These are phyloP conservation scores for Jackrogersella multiformis DNA, from an alignment of 495 filamentous ascomycete genomes.

Conservation along the genomic window DNA sequence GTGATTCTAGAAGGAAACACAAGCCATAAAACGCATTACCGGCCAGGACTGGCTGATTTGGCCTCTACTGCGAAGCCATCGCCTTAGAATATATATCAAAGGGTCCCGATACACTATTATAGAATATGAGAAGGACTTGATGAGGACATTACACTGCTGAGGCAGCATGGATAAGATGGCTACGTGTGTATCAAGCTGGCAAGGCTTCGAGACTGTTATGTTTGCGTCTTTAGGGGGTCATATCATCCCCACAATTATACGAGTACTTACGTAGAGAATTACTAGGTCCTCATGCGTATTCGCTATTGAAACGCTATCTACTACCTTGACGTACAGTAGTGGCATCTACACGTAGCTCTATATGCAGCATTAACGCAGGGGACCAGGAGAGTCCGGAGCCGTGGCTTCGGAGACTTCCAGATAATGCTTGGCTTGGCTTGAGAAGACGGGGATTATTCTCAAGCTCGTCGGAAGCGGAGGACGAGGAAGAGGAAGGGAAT, in stretches of 20 bases:
- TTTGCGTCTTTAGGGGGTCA: neutral
- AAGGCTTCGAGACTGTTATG: constrained; percentile 23
- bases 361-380: constrained; percentile 10
- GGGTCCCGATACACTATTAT: neutral
- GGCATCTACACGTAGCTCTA: constrained; percentile 3
- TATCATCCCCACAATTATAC: constrained; percentile 8
- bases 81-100: neutral
- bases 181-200: constrained; percentile 10
- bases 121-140: neutral
- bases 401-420: constrained; percentile 23
- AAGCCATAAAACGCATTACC: neutral
- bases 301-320: constrained; percentile 17
- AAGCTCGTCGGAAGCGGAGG: neutral
- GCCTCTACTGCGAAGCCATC: neutral
- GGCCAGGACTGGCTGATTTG: neutral
- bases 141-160: neutral
- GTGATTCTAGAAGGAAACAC: constrained; percentile 1
- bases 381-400: neutral
- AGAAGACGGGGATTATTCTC: neutral
- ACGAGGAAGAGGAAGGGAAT: constrained; percentile 4
- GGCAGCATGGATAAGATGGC: constrained; percentile 15
- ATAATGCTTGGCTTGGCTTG: no score
- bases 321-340: neutral
- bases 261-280: neutral
- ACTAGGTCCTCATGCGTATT: constrained; percentile 10